phyloP scores from a whole-genome alignment of 164 flowering plant species.

The Vitis vinifera region ASM3070453v1 NC_081813.1:598501-599000 shows the following conservation, averaged over 20 bases:
- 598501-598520: neutral
- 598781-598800: no score
- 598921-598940: no score
- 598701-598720: conserved; percentile 52
- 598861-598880: neutral
- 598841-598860: neutral
- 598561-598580: conserved; percentile 49
- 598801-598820: neutral
- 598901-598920: no score
- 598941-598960: no score
- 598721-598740: conserved; percentile 39
- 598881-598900: no score
- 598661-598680: conserved; percentile 44
- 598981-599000: no score
- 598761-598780: conserved; percentile 61
- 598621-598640: conserved; percentile 59
- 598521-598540: neutral
- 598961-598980: no score
- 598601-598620: conserved; percentile 77
- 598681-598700: conserved; percentile 29
- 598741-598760: conserved; percentile 68
- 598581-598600: conserved; percentile 70
- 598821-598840: neutral
- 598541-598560: conserved; percentile 70
- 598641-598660: conserved; percentile 54